Conservation (phyloP, 257 asterid species). For the Mentha longifolia region DNA sequence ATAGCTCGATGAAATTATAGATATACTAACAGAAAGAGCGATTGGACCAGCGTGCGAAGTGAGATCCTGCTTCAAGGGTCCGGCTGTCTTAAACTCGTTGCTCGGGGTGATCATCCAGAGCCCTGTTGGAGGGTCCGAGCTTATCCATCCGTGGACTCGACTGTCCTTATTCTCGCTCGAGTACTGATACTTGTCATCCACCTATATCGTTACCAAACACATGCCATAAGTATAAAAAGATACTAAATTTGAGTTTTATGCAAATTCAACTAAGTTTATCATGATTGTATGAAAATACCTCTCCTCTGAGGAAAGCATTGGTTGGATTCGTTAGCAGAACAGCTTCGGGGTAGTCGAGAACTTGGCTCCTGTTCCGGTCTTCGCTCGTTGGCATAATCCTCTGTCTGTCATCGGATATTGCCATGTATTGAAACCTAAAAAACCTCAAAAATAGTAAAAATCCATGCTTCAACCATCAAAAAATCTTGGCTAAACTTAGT, state of each 20-base stretch:
- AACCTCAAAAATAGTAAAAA: neutral
- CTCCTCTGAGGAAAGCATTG: constrained; percentile 67
- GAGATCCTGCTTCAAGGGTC: constrained; percentile 93
- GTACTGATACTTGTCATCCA: constrained; percentile 91
- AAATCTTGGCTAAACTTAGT: too few species aligned
- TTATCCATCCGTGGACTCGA: constrained; percentile 88
- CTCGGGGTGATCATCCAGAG: constrained; percentile 89
- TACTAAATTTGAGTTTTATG: neutral
- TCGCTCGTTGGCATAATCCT: constrained; percentile 77
- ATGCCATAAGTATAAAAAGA: neutral
- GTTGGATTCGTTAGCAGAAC: constrained; percentile 74
- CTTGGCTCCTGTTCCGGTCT: constrained; percentile 60
- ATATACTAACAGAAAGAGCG: constrained; percentile 62
- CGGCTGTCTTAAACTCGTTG: constrained; percentile 78
- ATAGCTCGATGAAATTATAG: neutral
- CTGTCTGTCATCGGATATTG: constrained; percentile 78
- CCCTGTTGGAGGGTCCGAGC: constrained; percentile 57
- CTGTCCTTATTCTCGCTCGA: constrained; percentile 75
- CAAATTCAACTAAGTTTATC: neutral
- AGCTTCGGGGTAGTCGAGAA: constrained; percentile 82
- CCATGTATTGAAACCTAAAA: constrained; percentile 81
- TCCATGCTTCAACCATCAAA: neutral
- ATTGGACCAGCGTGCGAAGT: constrained; percentile 92
- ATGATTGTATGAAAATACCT: constrained; percentile 44
- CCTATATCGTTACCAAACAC: constrained; percentile 45